Percentiles rank a stretch among this genome's conserved stretches.
phyloP scores from a whole-genome alignment of 805 yeast species.

The Metschnikowia proteae region DNA sequence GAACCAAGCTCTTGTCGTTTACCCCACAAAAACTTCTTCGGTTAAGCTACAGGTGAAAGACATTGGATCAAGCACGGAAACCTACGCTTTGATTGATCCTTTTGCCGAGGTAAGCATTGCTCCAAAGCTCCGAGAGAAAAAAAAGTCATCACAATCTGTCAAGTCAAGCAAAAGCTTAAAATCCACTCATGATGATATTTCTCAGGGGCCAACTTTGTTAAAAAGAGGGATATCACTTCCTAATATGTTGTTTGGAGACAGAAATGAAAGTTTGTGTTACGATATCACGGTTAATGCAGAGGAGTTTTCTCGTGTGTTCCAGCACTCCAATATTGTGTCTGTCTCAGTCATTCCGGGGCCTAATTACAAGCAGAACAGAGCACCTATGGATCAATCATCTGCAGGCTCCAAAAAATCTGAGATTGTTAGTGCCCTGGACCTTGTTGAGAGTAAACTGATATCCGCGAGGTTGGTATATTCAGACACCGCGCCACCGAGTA shows the following conservation, averaged over 20 bases:
- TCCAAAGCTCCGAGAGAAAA: constrained; percentile 45
- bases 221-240: constrained; percentile 58
- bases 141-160: constrained; percentile 20
- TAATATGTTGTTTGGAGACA: constrained; percentile 33
- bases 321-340: constrained; percentile 42
- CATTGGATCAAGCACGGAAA: constrained; percentile 40
- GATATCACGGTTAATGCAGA: constrained; percentile 46
- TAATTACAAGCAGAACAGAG: constrained; percentile 19
- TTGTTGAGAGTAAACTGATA: constrained; percentile 39
- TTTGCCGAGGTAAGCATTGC: constrained; percentile 73
- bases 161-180: constrained; percentile 15
- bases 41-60: constrained; percentile 54
- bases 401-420: constrained; percentile 10
- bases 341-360: constrained; percentile 56
- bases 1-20: constrained; percentile 61
- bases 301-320: constrained; percentile 32
- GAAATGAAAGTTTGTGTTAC: constrained; percentile 22
- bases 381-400: not conserved
- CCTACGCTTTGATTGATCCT: constrained; percentile 53
- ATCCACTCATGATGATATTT: constrained; percentile 21
- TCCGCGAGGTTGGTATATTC: constrained; percentile 49
- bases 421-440: constrained; percentile 8
- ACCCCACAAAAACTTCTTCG: constrained; percentile 55
- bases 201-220: constrained; percentile 35
- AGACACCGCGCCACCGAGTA: constrained; percentile 29